Base-by-base conservation (phyloP, 768 basidiomycete genomes). In the Phaeolepiota aurea region DNA sequence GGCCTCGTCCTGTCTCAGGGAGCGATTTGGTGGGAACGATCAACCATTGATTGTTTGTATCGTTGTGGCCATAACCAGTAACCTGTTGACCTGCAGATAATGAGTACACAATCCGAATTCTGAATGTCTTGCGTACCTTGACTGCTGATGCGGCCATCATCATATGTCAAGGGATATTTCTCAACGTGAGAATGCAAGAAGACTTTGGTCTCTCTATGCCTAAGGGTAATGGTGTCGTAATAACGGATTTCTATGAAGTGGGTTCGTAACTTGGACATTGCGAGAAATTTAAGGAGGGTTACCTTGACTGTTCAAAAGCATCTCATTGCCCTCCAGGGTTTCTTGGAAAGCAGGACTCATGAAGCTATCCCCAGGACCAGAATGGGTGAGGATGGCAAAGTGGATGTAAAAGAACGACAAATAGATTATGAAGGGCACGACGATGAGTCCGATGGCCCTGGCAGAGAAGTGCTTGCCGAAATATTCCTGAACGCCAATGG, bases 331-430 rank as follows among this genome's bases (percentile, higher is more conserved):
- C 15, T 71, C 61, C 38, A 99, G 69, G 13, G 92, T 96, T 64
- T 98, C 92, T 63, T 99, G 96, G 78, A 99, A 99, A 3, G 81
- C 82, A 4, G 96, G 93, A 56, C 87, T 91, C 96, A 98, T 98
- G 68, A 98, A 99, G 28, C 73, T 70, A 54, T 98, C 96, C 3
- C 96, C 96, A 21, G 92, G 76, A 18, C 96, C 96, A 9, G 92
- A 92, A 48, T 82, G 74, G 5, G 69, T 86, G 48, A 98, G 79
- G 47, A 98, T 71, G 19, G 82, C 69, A 54, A 99, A 94, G 61
- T 99, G 96, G 18, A 96, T 64, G 64, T 86, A 99, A 74, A 99
- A 99, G 73, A 94, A 90, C 12, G 84, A 82, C 2, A 98, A 76
- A 59, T 99, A 99, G 37, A 98, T 72, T 42, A 87, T 62, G 50